Evolutionary conservation across 768 basidiomycete genomes (phyloP).

Genomic region (Boletellus ananas): DNA sequence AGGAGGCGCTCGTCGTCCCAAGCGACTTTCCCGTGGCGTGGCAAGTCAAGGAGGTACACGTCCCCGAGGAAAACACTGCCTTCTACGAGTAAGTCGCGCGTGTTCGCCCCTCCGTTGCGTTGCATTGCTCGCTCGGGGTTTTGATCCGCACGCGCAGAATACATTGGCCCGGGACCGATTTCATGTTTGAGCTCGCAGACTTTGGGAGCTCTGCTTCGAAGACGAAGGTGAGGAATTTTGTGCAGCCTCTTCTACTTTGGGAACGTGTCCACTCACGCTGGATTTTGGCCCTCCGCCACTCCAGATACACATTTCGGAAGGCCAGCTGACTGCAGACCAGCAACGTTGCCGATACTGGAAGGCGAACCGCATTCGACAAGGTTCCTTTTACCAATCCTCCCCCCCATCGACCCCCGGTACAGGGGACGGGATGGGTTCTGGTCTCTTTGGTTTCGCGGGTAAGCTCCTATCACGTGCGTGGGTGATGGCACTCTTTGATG

Average conservation of each 20-base stretch:
- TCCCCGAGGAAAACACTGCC: conserved; percentile 24
- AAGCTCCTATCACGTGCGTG: background rate
- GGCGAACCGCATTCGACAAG: conserved; percentile 27
- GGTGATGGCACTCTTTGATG: background rate
- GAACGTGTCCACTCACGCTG: no score
- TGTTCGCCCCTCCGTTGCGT: background rate
- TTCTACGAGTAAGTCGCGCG: conserved; percentile 24
- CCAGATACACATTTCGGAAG: conserved; percentile 26
- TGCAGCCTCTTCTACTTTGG: background rate
- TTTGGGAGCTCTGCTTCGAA: conserved; percentile 25
- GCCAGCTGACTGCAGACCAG: conserved; percentile 16
- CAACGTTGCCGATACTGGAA: conserved; percentile 32
- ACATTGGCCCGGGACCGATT: conserved; percentile 28
- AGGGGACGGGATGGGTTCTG: conserved; percentile 11
- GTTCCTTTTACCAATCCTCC: conserved; percentile 28
- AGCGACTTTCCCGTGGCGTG: conserved; percentile 30
- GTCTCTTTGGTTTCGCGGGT: conserved; percentile 23
- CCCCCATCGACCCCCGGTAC: conserved; percentile 8
- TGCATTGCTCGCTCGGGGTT: no score
- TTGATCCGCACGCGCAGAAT: conserved; percentile 14
- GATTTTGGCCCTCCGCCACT: no score
- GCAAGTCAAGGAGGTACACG: conserved; percentile 23
- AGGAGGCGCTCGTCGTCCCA: conserved; percentile 19
- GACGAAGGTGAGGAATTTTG: conserved; percentile 22
- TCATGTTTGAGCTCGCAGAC: conserved; percentile 25